phyloP scores from a whole-genome alignment of 352 stramenopile species.

The Globisporangium mamillatum region DNA sequence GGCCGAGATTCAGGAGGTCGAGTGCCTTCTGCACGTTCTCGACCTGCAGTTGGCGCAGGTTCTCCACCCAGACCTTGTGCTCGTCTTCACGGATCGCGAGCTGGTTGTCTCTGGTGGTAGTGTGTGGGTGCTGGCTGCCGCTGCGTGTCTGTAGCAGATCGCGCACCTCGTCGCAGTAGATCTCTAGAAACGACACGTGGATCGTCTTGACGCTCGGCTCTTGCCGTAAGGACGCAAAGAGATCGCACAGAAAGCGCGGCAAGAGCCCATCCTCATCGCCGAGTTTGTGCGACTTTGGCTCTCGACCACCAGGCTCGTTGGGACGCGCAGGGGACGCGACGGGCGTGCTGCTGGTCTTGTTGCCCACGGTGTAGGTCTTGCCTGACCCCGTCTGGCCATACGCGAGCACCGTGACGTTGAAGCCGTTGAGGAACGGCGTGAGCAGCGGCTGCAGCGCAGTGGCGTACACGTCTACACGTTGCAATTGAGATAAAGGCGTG shows the following conservation, averaged over 20 bases:
- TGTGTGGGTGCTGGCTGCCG: background rate
- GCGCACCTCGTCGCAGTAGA: conserved; percentile 93
- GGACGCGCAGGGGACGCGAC: conserved; percentile 13
- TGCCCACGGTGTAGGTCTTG: conserved; percentile 59
- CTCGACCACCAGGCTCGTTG: background rate
- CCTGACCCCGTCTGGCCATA: conserved; percentile 60
- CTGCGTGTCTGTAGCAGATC: conserved; percentile 74
- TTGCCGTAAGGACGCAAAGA: conserved; percentile 39
- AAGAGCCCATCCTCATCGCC: conserved; percentile 41
- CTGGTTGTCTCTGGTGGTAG: conserved; percentile 14
- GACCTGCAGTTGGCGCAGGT: conserved; percentile 37
- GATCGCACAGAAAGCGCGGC: conserved; percentile 46
- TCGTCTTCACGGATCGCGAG: conserved; percentile 37
- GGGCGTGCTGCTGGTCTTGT: conserved; percentile 23
- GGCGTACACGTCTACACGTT: conserved; percentile 32
- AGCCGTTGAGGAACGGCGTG: conserved; percentile 46
- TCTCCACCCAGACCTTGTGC: conserved; percentile 42
- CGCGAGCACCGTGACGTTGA: conserved; percentile 58
- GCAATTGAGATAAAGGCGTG: background rate
- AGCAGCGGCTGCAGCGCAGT: conserved; percentile 41
- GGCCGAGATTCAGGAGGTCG: conserved; percentile 41
- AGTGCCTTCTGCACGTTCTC: conserved; percentile 37
- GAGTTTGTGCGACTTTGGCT: background rate
- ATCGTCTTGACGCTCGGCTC: conserved; percentile 39
- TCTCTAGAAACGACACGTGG: conserved; percentile 81